Evolutionary conservation across 352 stramenopile species (phyloP).

Genomic region (Pythium aristosporum): DNA sequence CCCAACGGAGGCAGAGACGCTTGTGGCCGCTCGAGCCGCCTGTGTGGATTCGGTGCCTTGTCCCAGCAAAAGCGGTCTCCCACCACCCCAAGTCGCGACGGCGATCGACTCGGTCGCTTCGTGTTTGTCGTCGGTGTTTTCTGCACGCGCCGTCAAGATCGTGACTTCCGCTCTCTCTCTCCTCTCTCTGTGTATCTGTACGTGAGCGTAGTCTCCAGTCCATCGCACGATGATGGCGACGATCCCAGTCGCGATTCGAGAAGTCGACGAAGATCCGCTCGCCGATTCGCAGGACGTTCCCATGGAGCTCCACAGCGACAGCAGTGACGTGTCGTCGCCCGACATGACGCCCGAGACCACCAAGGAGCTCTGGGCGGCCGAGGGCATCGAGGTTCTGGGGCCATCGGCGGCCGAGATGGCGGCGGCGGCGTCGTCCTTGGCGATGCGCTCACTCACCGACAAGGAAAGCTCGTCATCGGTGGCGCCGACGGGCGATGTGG

Average conservation of each 20-base stretch:
- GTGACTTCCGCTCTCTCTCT: background rate
- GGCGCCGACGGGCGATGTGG: background rate
- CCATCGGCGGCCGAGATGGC: constrained; percentile 8
- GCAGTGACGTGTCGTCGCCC: constrained; percentile 16
- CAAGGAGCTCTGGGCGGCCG: constrained; percentile 30
- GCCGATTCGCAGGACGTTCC: constrained; percentile 3
- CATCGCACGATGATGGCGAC: constrained; percentile 10
- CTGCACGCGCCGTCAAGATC: background rate
- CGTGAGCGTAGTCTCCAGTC: background rate
- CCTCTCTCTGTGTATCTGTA: constrained; percentile 1
- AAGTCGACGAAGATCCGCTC: constrained; percentile 8
- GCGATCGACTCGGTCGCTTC: background rate
- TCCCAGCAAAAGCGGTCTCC: too few species aligned
- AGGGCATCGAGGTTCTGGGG: constrained; percentile 22
- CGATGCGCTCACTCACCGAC: constrained; percentile 11
- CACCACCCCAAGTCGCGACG: too few species aligned
- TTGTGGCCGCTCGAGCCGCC: too few species aligned
- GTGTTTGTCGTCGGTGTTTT: background rate
- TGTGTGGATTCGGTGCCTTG: too few species aligned
- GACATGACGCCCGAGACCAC: constrained; percentile 14
- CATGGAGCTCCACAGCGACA: constrained; percentile 14
- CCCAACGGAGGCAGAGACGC: too few species aligned
- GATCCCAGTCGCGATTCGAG: background rate
- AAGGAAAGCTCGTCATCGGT: constrained; percentile 12
- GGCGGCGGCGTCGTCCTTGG: constrained; percentile 6